phyloP scores from a whole-genome alignment of 2,329 filamentous ascomycete species.

The Emmonsiellopsis sp. region DNA sequence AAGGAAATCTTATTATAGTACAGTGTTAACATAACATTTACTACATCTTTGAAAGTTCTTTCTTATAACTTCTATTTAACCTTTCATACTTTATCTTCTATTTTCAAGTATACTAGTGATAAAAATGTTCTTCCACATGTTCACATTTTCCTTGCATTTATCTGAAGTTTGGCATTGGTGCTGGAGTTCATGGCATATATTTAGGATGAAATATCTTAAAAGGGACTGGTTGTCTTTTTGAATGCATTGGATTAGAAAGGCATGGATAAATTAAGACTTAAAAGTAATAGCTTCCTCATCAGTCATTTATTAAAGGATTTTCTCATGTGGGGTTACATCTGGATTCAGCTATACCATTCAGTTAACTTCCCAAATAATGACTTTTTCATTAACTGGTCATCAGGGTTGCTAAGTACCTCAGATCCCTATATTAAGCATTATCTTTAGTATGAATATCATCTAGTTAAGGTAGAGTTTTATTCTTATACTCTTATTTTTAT shows the following conservation, averaged over 20 bases:
- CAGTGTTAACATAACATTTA: conserved; percentile 11
- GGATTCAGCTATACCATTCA: conserved; percentile 42
- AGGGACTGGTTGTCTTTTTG: conserved; percentile 40
- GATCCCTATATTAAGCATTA: conserved; percentile 43
- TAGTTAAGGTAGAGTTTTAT: conserved; percentile 31
- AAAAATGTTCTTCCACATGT: conserved; percentile 46
- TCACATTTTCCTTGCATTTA: conserved; percentile 47
- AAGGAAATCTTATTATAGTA: conserved; percentile 10
- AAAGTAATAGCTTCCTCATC: conserved; percentile 33
- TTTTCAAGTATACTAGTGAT: conserved; percentile 40
- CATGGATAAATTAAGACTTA: conserved; percentile 26
- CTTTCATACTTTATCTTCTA: conserved; percentile 34
- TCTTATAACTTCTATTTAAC: conserved; percentile 33
- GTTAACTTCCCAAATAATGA: conserved; percentile 43
- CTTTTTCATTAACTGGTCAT: conserved; percentile 39
- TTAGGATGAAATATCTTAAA: conserved; percentile 42
- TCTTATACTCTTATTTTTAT: conserved; percentile 2
- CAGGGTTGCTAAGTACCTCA: conserved; percentile 42
- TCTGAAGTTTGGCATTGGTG: conserved; percentile 36
- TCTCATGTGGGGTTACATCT: conserved; percentile 46
- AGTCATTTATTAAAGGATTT: conserved; percentile 52
- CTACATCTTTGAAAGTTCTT: conserved; percentile 19
- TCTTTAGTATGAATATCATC: conserved; percentile 38
- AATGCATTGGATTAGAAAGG: conserved; percentile 42
- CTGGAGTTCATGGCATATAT: conserved; percentile 31